These are phyloP conservation scores for Ustilago bromivora DNA, from an alignment of 1,284 basidiomycete species.

Conservation along the genomic window DNA sequence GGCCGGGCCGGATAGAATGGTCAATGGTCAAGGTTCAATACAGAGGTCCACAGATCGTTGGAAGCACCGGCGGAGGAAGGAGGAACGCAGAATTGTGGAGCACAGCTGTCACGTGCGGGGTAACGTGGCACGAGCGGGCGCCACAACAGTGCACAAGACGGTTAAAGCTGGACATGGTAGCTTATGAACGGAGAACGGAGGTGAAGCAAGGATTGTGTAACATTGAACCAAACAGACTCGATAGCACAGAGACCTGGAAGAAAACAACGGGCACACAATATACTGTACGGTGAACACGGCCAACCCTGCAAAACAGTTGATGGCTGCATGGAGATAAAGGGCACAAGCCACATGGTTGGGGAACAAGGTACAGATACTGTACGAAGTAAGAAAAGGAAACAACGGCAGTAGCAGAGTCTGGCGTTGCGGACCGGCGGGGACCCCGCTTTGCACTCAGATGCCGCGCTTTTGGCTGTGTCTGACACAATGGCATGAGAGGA, in stretches of 20 bases:
- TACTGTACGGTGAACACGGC: background rate
- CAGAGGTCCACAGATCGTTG: background rate
- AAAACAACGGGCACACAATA: background rate
- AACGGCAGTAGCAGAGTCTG: slow-evolving; percentile 11
- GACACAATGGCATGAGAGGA: background rate
- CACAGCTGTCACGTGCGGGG: background rate
- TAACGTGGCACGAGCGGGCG: background rate
- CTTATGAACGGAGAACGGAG: background rate
- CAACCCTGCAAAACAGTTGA: background rate
- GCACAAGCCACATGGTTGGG: background rate
- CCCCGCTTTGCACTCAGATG: background rate
- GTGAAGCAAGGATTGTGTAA: background rate
- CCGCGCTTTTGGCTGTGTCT: slow-evolving; percentile 1
- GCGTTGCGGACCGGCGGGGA: slow-evolving; percentile 31
- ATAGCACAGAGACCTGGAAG: background rate
- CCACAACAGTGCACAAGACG: background rate
- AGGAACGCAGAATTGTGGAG: background rate
- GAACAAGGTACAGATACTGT: too few species aligned
- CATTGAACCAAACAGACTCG: background rate
- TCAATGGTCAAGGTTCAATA: background rate
- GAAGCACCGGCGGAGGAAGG: background rate
- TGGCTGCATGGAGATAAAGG: background rate
- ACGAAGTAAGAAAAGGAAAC: too few species aligned
- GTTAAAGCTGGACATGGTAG: background rate
- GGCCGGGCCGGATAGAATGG: slow-evolving; percentile 6